A percentile compares a stretch with the other conserved stretches of the same genome.
phyloP scores from a whole-genome alignment of 805 yeast genomes.

The Yarrowia sp. region DNA sequence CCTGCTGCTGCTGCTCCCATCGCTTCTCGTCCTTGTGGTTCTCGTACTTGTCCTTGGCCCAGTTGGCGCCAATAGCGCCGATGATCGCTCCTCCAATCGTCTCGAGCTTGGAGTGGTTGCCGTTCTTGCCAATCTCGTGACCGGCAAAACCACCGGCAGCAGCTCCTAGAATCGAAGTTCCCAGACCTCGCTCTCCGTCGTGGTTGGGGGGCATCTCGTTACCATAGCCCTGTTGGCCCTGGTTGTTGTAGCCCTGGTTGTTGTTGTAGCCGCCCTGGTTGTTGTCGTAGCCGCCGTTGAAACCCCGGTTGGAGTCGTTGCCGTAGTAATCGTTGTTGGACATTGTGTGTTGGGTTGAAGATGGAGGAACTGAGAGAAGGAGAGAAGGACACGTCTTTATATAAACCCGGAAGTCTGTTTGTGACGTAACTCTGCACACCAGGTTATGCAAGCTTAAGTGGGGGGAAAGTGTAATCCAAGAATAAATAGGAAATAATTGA shows the following conservation, averaged over 20 bases:
- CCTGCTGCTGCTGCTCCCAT: constrained; percentile 34
- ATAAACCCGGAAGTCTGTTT: constrained; percentile 3
- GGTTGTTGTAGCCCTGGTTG: constrained; percentile 19
- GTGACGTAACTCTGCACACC: constrained; percentile 22
- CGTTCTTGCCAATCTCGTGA: constrained; percentile 37
- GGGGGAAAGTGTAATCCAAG: too few species aligned
- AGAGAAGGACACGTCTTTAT: constrained; percentile 9
- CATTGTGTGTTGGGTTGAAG: background rate
- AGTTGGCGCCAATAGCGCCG: constrained; percentile 40
- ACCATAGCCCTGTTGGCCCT: constrained; percentile 20
- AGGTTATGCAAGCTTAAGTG: background rate
- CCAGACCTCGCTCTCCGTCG: constrained; percentile 35
- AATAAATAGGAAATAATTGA: too few species aligned
- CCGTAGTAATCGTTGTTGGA: constrained; percentile 29
- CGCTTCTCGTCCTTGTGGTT: constrained; percentile 33
- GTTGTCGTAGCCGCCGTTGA: background rate
- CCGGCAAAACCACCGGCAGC: constrained; percentile 40
- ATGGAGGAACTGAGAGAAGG: background rate
- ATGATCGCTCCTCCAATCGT: constrained; percentile 40
- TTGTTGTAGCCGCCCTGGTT: background rate
- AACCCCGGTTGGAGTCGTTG: constrained; percentile 15
- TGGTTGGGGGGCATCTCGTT: constrained; percentile 8
- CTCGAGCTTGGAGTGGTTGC: constrained; percentile 37
- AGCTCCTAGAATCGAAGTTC: constrained; percentile 37
- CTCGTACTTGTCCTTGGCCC: constrained; percentile 36